Percentiles rank a stretch among this genome's conserved stretches.
Evolutionary conservation across 805 yeast species (phyloP).

Genomic region (Candida piceae): DNA sequence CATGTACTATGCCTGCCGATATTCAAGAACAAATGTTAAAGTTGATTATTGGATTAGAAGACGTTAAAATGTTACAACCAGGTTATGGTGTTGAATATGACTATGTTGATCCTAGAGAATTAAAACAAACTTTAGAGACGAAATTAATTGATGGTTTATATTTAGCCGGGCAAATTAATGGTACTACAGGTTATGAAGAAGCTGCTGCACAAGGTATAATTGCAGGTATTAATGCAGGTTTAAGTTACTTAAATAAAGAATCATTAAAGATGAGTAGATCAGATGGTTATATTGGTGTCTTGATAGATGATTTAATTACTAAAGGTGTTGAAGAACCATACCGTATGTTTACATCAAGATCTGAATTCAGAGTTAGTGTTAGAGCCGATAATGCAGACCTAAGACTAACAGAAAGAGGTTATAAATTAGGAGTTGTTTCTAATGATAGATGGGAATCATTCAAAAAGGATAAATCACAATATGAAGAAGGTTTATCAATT

Average conservation of each 20-base stretch:
- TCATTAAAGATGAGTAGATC: constrained; percentile 61
- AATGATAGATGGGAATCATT: constrained; percentile 51
- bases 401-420: constrained; percentile 70
- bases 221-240: constrained; percentile 95
- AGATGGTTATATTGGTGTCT: constrained; percentile 88
- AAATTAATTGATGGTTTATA: constrained; percentile 71
- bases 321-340: constrained; percentile 97
- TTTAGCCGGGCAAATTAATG: constrained; percentile 96
- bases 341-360: constrained; percentile 94
- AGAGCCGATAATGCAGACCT: constrained; percentile 93
- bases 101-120: constrained; percentile 89
- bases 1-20: constrained; percentile 94
- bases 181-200: constrained; percentile 98
- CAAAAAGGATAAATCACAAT: constrained; percentile 37
- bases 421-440: constrained; percentile 59
- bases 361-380: constrained; percentile 86
- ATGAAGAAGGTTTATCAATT: constrained; percentile 39
- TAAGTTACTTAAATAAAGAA: constrained; percentile 35
- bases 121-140: constrained; percentile 73
- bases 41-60: constrained; percentile 83
- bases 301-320: constrained; percentile 89
- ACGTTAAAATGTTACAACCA: constrained; percentile 84
- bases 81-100: constrained; percentile 99
- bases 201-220: constrained; percentile 96
- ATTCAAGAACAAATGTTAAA: constrained; percentile 71